These are phyloP conservation scores for Trichoderma arundinaceum DNA, from an alignment of 2,329 filamentous ascomycete genomes.

Conservation along the genomic window DNA sequence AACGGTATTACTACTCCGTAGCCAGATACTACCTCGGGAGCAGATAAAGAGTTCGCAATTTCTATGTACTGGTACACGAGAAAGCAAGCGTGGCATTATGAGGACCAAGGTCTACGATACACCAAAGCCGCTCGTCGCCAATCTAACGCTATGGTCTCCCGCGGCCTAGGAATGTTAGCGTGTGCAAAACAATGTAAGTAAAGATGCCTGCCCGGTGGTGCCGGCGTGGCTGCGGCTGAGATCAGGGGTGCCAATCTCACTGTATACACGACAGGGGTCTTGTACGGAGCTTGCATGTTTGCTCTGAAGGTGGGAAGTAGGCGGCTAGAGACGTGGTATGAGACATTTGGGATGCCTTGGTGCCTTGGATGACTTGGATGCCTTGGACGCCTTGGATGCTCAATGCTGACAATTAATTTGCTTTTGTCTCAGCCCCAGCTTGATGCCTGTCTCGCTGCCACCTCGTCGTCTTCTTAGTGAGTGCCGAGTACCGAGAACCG, in stretches of 20 bases:
- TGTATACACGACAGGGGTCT: constrained; percentile 9
- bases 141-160: constrained; percentile 14
- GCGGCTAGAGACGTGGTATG: background rate
- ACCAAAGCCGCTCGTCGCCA: background rate
- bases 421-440: background rate
- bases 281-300: background rate
- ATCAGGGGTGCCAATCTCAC: constrained; percentile 15
- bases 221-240: constrained; percentile 28
- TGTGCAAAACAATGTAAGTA: background rate
- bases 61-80: background rate
- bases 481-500: too few relatives aligned
- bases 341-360: background rate
- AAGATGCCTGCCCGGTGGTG: constrained; percentile 1
- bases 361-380: background rate
- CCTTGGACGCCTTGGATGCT: background rate
- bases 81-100: background rate
- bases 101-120: background rate
- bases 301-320: background rate
- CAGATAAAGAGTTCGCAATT: too few relatives aligned
- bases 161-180: background rate
- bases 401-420: constrained; percentile 4
- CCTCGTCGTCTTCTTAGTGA: too few relatives aligned
- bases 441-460: too few relatives aligned
- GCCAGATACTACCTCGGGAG: too few relatives aligned
- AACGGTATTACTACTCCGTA: too few relatives aligned